Evolutionary conservation across 768 basidiomycete genomes (phyloP), one percentile per base, ranked within the genome.

Genomic region (Mycena filopes): DNA sequence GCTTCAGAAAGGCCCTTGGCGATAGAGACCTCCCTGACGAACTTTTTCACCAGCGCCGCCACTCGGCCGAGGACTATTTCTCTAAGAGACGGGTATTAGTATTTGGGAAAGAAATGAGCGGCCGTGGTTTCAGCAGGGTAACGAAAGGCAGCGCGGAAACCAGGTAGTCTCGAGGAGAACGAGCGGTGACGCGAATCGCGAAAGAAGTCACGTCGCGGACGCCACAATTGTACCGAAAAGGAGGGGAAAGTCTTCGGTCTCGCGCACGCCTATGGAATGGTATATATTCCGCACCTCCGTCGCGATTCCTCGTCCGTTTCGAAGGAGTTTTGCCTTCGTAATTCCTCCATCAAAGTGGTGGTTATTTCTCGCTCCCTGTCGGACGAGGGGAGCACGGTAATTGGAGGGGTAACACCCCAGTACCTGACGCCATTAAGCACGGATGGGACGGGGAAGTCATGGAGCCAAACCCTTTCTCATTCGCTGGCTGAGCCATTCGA

Each of bases 51-150:
- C 23, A 98, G 84, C 55, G 90, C 89, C 31, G 94, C 89, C 33
- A 99, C 88, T 40, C 93, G 90, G 11, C 94, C 96, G 20, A 99
- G 86, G 15, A 98, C 94, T 63, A 93, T 86, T 82, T 99, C 97
- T 82, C 98, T 98, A 77, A 3, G 28, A 31, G 41, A 1, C n/a
- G 43, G n/a, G 15, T 29, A 43, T 59, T 29, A 55, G 60, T 41
- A 53, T 63, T 8, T 28, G 11, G 36, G 26, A 10, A 43, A 23
- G 25, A n/a, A n/a, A n/a, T n/a, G n/a, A n/a, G n/a, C 21, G 15
- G 40, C 18, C 15, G 31, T 43, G 15, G 40, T 21, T 9, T 48
- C 8, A 15, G 13, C 9, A 31, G 20, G 18, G 26, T 10, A 29
- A 13, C 8, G 16, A 16, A 9, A 12, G 11, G 12, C 18, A n/a